phyloP scores from a whole-genome alignment of 2,329 filamentous ascomycete species.

The Fusarium beomiforme region DNA sequence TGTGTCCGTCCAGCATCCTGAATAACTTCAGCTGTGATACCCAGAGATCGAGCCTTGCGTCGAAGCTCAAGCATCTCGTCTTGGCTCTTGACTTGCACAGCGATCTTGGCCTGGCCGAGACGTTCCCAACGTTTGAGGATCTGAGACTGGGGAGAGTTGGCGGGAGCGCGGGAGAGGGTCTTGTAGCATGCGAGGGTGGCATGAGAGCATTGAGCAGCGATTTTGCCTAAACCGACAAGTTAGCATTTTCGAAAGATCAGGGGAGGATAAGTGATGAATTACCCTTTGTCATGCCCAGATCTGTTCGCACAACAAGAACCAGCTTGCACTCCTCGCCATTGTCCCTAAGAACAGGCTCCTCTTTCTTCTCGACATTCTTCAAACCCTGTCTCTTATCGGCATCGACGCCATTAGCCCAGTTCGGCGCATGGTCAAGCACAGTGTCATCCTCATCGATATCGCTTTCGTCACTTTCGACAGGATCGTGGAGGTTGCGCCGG shows the following conservation, averaged over 20 bases:
- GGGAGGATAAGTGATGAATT: constrained; percentile 27
- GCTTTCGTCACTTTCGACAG: constrained; percentile 74
- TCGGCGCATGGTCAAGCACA: constrained; percentile 72
- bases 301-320: constrained; percentile 89
- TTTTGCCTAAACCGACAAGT: constrained; percentile 76
- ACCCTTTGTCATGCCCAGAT: constrained; percentile 98
- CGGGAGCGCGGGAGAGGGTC: constrained; percentile 69
- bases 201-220: constrained; percentile 93
- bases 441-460: constrained; percentile 70
- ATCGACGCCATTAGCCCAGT: constrained; percentile 71
- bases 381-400: constrained; percentile 69
- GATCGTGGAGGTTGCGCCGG: constrained; percentile 65
- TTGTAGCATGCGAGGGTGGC: constrained; percentile 99
- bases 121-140: constrained; percentile 87
- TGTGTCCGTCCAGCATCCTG: constrained; percentile 97
- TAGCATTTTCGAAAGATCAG: neutral
- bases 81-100: constrained; percentile 86
- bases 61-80: constrained; percentile 80
- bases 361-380: constrained; percentile 53
- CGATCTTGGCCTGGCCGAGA: constrained; percentile 90
- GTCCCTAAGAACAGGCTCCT: constrained; percentile 48
- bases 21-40: constrained; percentile 88
- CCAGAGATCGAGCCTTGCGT: constrained; percentile 82
- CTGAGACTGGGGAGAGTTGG: constrained; percentile 63
- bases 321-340: constrained; percentile 88